Evolutionary conservation across 176 grass and related monocot species (phyloP), one percentile per base, ranked within the genome.

Genomic region (Coix lacrymajobi): DNA sequence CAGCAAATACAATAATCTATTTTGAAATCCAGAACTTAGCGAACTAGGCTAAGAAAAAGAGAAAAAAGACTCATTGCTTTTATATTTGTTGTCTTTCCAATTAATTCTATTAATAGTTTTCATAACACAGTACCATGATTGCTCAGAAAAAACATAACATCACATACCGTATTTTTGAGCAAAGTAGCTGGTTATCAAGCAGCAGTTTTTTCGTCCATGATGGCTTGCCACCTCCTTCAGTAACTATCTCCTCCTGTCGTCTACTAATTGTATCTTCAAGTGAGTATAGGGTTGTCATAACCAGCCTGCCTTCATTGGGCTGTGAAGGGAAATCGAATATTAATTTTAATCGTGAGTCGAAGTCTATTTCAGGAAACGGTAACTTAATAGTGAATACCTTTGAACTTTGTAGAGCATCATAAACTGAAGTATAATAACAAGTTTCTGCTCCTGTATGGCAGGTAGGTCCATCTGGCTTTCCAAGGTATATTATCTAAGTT

Each of bases 131-230:
- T 38, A 63, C 45, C 12, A 26, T 12, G 12, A 46, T 76, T 45
- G 11, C 3, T 67, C 26, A 24, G 54, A 82, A 66, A 22, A 66
- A 77, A 22, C 33, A 83, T 43, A 69, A 67, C 11, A 83, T 40
- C 48, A 63, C 37, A 19, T 81, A 98, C 95, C 82, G 46, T 89
- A 98, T 78, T 91, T 98, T 98, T 3, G 92, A 98, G 90, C 92
- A 88, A 85, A 98, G 95, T 45, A 98, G 82, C 70, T 88, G 75
- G 14, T 62, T 69, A 70, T 98, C 84, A 72, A 86, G 86, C 31
- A 98, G 70, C 77, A 98, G 78, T 73, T 88, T 98, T 57, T 95
- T 95, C 2, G 95, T 98, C 95, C 95, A 98, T 73, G 95, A 98
- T 69, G 88, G 84, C 51, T 98, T 93, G 44, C 81, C 74, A 88